Evolutionary conservation across 2,329 filamentous ascomycete genomes (phyloP), one percentile per base, ranked within the genome.

Genomic region (Stagonosporopsis chrysanthemi): DNA sequence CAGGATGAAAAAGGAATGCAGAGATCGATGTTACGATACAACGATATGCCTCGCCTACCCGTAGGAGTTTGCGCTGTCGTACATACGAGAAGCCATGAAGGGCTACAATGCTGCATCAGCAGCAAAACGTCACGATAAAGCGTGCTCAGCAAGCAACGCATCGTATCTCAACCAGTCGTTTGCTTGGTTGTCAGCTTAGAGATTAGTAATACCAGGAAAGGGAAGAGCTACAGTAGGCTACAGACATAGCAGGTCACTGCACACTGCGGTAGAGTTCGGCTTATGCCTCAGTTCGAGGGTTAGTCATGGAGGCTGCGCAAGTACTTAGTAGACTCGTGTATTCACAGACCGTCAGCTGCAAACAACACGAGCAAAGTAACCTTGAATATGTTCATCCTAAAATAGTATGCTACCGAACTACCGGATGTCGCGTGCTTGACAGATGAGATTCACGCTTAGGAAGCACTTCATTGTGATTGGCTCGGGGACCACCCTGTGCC

Each of bases 401-500:
- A 46, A 53, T 28, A 53, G 22, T 26, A 35, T 15, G 12, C 35
- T 12, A 39, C 36, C 9, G 19, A 39, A 17, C 22, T 8, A 33
- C 40, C 35, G 29, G 14, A 31, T 24, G n/a, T 54, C 43, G 38
- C 43, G 48, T 48, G 48, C 42, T 57, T 40, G 33, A 56, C 29
- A 52, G 47, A 42, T 56, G 42, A 56, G 44, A 52, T 26, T 19
- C 19, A 35, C 24, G 26, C 35, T 45, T 45, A 45, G 17, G 19
- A 45, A 45, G 43, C 43, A 45, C 29, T 45, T 31, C 17, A 15
- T 5, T 45, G 43, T 45, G 43, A 45, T 45, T 45, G 29, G 43
- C 19, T 35, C 29, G 29, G 43, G 6, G 12, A 3, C 17, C 11
- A 36, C n/a, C 43, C 14, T 44, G 40, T 50, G 63, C 63, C 61